Percentiles rank a stretch among this genome's conserved stretches.
Conservation (phyloP, 2,329 filamentous ascomycete species). For the Dactylellina cionopaga region DNA sequence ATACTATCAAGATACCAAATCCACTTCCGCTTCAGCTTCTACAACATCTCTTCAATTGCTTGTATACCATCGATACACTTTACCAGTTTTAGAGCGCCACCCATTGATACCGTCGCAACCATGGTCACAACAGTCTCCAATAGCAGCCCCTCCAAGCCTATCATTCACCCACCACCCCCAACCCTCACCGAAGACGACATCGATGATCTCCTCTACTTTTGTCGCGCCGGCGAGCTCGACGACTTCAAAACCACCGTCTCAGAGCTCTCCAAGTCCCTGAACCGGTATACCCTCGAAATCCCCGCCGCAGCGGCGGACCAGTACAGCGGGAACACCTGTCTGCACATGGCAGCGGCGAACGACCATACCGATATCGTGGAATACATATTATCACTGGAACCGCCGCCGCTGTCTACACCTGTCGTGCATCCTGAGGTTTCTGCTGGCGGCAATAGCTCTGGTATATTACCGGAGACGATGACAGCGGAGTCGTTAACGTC, state of each 20-base stretch:
- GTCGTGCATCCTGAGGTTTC: constrained; percentile 13
- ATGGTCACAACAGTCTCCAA: constrained; percentile 25
- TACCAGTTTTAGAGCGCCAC: background rate
- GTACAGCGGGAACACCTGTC: constrained; percentile 77
- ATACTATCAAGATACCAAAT: background rate
- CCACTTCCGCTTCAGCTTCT: background rate
- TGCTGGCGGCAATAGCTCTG: background rate
- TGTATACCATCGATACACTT: background rate
- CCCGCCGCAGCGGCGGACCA: constrained; percentile 76
- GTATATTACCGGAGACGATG: background rate
- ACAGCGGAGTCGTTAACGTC: background rate
- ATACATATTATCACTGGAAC: constrained; percentile 55
- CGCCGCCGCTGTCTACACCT: constrained; percentile 20
- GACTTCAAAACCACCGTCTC: constrained; percentile 69
- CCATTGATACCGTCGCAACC: background rate
- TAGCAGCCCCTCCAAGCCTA: constrained; percentile 18
- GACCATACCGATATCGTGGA: constrained; percentile 75
- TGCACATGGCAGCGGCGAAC: constrained; percentile 95
- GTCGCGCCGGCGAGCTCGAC: constrained; percentile 78
- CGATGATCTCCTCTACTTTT: constrained; percentile 89
- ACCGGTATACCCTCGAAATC: constrained; percentile 69
- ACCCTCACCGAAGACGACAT: constrained; percentile 78
- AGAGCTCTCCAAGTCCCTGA: constrained; percentile 62
- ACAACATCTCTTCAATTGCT: background rate
- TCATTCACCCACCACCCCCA: constrained; percentile 54